Base-by-base conservation (phyloP, 805 yeast species). In the Ogataea trehaloabstinens region DNA sequence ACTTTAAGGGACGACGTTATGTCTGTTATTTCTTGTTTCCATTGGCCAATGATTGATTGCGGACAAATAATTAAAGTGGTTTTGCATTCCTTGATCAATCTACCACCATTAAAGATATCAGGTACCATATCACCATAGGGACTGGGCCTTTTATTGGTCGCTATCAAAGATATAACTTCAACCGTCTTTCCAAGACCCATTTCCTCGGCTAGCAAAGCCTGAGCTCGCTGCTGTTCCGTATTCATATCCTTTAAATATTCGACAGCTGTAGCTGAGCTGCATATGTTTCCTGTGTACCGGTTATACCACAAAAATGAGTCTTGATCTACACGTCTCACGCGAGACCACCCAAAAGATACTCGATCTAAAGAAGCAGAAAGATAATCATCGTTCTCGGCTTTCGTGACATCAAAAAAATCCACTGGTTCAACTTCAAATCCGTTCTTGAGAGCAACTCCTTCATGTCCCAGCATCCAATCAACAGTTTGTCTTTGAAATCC, bases 181-280 rank as follows among this genome's bases (percentile, higher is more conserved):
- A 93, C 80, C 0, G 99, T 91, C 55, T 93, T 93, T 0, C 99
- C 99, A 6, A 93, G 70, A 0, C 99, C 99, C 99, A 93, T 93
- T 60, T 93, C 99, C 53, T 91, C 99, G 1, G 93, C 84, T 24
- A 93, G 60, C 6, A 93, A 64, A 0, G 95, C 96, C 35, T 72
- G 69, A 0, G 75, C 80, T 2, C 55, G 52, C 6, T 52, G 49
- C 7, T 33, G 38, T 4, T 32, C 19, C 13, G 36, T 35, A 1
- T 50, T 37, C 0, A 21, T 32, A 2, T 43, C 19, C 3, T 27
- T 13, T 6, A 67, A 40, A 35, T 53, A 65, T 4, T 54, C 35
- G 2, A 61, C 34, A 1, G 71, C 66, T 17, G 60, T 54, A 1
- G 38, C 35, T 5, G 59, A 49, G 4, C 70, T 54, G 28, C 71